A percentile compares a stretch with the other conserved stretches of the same genome.
Evolutionary conservation across 495 filamentous ascomycete species (phyloP).

Genomic region (Margaritispora aquatica): DNA sequence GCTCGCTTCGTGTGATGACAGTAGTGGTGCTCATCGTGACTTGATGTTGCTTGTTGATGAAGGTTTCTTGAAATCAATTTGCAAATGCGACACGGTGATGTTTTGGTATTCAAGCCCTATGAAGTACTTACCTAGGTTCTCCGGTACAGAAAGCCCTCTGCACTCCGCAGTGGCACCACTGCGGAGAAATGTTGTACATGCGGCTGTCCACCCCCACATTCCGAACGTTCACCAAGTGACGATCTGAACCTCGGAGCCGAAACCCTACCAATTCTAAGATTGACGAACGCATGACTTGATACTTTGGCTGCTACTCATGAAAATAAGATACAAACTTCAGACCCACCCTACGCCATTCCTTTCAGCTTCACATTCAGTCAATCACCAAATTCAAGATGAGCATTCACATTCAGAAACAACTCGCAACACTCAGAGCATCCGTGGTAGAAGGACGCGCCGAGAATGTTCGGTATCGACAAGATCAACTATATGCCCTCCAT

Average conservation of each 20-base stretch:
- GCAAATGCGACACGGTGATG: too few species aligned
- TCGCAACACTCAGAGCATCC: not conserved
- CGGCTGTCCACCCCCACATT: not conserved
- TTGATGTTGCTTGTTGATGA: slow-evolving; percentile 28
- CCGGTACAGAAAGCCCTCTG: too few species aligned
- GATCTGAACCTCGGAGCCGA: not conserved
- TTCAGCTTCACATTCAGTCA: not conserved
- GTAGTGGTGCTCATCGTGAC: slow-evolving; percentile 3
- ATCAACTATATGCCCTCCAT: slow-evolving; percentile 12
- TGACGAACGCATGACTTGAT: too few species aligned
- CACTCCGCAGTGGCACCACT: not conserved
- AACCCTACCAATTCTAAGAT: too few species aligned
- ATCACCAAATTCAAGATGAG: not conserved
- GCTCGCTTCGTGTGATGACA: not conserved
- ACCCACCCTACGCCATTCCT: too few species aligned
- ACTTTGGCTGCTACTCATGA: too few species aligned
- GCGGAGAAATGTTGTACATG: not conserved
- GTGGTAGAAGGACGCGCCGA: slow-evolving; percentile 13
- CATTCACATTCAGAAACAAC: not conserved
- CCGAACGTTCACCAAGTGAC: not conserved
- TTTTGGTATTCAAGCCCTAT: too few species aligned
- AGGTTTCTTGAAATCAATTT: too few species aligned
- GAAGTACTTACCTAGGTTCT: not conserved
- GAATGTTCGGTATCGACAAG: slow-evolving; percentile 18
- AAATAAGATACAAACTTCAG: too few species aligned